Percentiles rank a stretch among this genome's conserved stretches.
Conservation (phyloP, 805 yeast species). For the Candida hispaniensis region DNA sequence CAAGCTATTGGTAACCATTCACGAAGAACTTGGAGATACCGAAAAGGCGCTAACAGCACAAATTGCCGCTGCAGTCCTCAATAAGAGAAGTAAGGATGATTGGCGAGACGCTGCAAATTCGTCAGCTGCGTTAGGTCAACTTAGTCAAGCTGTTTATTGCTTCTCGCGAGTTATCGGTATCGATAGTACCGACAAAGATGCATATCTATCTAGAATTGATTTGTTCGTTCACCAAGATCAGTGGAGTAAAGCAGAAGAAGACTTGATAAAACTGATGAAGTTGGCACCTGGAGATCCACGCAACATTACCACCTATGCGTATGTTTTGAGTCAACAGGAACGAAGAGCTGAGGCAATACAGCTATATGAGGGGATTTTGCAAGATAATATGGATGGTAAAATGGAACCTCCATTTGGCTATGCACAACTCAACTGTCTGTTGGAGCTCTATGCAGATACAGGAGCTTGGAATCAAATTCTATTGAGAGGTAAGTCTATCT, state of each 20-base stretch:
- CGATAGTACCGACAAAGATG: conserved; percentile 69
- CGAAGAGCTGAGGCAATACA: conserved; percentile 66
- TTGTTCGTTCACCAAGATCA: conserved; percentile 26
- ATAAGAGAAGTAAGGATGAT: conserved; percentile 69
- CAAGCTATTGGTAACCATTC: conserved; percentile 32
- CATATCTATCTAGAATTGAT: conserved; percentile 63
- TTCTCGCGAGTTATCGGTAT: conserved; percentile 72
- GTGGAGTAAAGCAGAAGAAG: conserved; percentile 22
- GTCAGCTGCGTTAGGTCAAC: conserved; percentile 52
- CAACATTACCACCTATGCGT: conserved; percentile 17
- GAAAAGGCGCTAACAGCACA: conserved; percentile 29
- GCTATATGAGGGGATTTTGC: conserved; percentile 53
- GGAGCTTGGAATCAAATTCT: conserved; percentile 56
- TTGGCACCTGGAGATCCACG: conserved; percentile 16
- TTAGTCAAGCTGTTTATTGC: conserved; percentile 47
- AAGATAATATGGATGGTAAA: conserved; percentile 25
- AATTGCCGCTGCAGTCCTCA: conserved; percentile 53
- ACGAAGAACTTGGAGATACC: conserved; percentile 37
- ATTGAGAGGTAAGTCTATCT: conserved; percentile 51
- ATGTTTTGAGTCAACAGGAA: conserved; percentile 37
- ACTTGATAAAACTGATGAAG: conserved; percentile 21
- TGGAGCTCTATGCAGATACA: conserved; percentile 66
- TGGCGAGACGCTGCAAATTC: conserved; percentile 85
- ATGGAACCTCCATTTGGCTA: conserved; percentile 49
- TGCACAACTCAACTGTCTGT: conserved; percentile 77